Evolutionary conservation across 2,329 filamentous ascomycete species (phyloP), one percentile per base, ranked within the genome.

Genomic region (Diatrype stigma): DNA sequence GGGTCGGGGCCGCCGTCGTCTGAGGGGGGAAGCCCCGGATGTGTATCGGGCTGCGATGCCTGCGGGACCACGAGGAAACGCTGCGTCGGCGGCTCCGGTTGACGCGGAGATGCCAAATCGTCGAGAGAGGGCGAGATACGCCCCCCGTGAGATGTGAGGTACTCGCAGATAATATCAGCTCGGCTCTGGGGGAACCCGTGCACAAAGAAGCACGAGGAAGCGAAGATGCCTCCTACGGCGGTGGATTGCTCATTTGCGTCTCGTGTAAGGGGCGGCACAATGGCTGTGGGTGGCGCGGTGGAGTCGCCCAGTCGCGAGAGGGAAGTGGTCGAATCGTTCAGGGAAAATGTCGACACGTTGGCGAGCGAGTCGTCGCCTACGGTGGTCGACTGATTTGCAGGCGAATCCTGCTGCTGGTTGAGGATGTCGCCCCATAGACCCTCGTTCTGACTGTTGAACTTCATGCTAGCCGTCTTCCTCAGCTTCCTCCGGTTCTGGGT

Each of bases 341-440:
- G 10, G 26, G 26, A 10, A 30, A 10, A 30, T 30, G 26, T 30
- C 26, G 26, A 30, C 26, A 30, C 26, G 10, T 30, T 10, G 26
- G 6, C 26, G 6, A 30, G 26, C 10, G 26, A 30, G 10, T 30
- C 26, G 26, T 30, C 26, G 10, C 6, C 26, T 30, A 30, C 26
- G 42, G 53, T 7, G 16, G 51, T 55, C 10, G 61, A 60, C 45
- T 65, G 59, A 44, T 72, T 66, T 19, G 59, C 50, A 0, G 66
- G 59, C 5, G 68, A 66, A 32, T 67, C 60, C 51, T 72, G 66
- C 34, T 67, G 60, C 51, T 72, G 66, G 50, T 84, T 84, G 22
- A 94, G 80, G 52, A 99, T 95, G 61, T 95, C 90, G 5, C 87
- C 87, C 93, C 93, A 97, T n/a, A 97, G 79, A 26, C 83, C 85